Evolutionary conservation across 2,329 filamentous ascomycete genomes (phyloP), one percentile per base, ranked within the genome.

Genomic region (Fusarium oxysporum): DNA sequence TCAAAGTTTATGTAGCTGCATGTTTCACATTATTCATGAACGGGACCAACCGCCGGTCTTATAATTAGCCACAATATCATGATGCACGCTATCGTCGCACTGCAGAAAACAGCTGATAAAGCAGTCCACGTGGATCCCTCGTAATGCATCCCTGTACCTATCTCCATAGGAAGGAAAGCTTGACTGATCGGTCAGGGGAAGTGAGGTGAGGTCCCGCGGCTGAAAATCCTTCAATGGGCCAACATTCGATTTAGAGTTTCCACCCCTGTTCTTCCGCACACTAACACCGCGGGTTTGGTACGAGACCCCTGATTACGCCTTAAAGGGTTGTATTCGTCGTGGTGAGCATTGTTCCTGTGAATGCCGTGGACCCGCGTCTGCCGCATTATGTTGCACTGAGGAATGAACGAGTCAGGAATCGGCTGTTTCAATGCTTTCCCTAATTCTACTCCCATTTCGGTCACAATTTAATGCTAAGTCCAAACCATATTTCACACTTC

Each of bases 191-290:
- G 14, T 53, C 50, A 53, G 50, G 50, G 9, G 23, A 17, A 53
- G 32, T 53, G 33, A 51, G 32, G 32, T 53, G 23, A 53, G 33
- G 6, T 37, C 21, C 33, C 2, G 33, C 13, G 23, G 23, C 10
- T 53, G 50, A 4, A 21, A 7, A 28, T 53, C 23, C 19, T 53
- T n/a, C 23, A 0, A 17, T 38, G 50, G 57, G 45, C 8, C 28
- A 33, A 54, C 45, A 12, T 60, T 35, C 37, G 57, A 60, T 9
- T 62, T 47, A 62, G 51, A 59, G 59, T 45, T 62, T 30, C 5
- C 3, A 8, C n/a, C 56, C 57, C 33, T 11, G 21, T 8, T 4
- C 11, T 50, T 35, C 23, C 55, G 37, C 35, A 25, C 37, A 21
- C 47, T 60, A 41, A 28, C 19, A 38, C 33, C 33, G n/a, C 19